Conservation (phyloP, 2,329 filamentous ascomycete genomes). For the Metarhizium guizhouense region DNA sequence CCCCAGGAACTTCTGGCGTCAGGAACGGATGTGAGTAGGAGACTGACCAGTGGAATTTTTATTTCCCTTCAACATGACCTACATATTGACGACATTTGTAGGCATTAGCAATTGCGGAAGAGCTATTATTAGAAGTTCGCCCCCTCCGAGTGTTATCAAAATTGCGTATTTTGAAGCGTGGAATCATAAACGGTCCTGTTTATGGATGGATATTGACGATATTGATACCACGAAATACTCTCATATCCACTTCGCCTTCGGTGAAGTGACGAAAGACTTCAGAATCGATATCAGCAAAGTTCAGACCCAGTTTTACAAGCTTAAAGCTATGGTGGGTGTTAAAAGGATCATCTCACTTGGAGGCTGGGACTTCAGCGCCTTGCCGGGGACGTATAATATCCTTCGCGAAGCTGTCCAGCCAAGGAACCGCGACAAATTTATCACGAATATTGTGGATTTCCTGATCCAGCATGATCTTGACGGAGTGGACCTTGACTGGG, state of each 20-base stretch:
- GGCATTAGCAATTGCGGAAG: slow-evolving; percentile 20
- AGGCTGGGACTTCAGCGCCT: slow-evolving; percentile 17
- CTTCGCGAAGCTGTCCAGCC: slow-evolving; percentile 12
- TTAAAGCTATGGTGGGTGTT: slow-evolving; percentile 9
- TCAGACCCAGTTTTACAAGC: slow-evolving; percentile 11
- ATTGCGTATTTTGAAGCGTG: slow-evolving; percentile 16
- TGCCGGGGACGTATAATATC: slow-evolving; percentile 7
- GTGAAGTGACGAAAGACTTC: slow-evolving; percentile 14
- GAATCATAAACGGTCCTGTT: not conserved
- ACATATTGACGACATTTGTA: no score
- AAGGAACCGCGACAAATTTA: slow-evolving; percentile 23
- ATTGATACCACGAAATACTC: slow-evolving; percentile 14
- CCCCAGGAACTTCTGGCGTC: slow-evolving; percentile 25
- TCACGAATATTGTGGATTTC: no score
- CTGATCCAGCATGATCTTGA: not conserved
- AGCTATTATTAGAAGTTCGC: slow-evolving; percentile 12
- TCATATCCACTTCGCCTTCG: slow-evolving; percentile 30
- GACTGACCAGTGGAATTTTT: no score
- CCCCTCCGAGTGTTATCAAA: not conserved
- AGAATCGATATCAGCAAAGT: slow-evolving; percentile 8
- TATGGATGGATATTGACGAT: not conserved
- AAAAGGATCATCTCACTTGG: slow-evolving; percentile 20
- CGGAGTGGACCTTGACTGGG: not conserved
- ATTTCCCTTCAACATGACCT: no score
- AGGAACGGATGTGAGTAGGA: slow-evolving; percentile 12